Conservation (phyloP, 768 basidiomycete species). For the Hypholoma sublateritium region DNA sequence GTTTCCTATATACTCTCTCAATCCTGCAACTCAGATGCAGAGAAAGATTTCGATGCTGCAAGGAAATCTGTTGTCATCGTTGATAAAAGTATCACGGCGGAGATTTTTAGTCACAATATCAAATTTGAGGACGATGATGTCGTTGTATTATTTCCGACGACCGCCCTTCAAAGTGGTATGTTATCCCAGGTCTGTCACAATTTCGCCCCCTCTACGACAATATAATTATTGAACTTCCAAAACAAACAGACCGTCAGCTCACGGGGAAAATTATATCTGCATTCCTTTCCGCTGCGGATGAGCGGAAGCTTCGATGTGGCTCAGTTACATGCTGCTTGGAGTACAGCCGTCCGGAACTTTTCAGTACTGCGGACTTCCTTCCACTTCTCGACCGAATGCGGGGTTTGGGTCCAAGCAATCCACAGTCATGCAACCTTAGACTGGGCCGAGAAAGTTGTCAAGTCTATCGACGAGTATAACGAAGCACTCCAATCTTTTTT, state of each 20-base stretch:
- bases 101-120: slow-evolving; percentile 15
- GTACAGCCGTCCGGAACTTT: slow-evolving; percentile 25
- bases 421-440: slow-evolving; percentile 21
- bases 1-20: slow-evolving; percentile 9
- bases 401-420: slow-evolving; percentile 32
- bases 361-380: slow-evolving; percentile 49
- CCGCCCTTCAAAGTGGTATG: slow-evolving; percentile 48
- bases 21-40: not conserved
- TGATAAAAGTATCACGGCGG: not conserved
- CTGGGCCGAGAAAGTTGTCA: slow-evolving; percentile 20
- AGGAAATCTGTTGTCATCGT: not conserved
- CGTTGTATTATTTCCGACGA: slow-evolving; percentile 37
- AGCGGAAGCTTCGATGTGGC: slow-evolving; percentile 19
- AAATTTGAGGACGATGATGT: slow-evolving; percentile 27
- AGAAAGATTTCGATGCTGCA: not conserved
- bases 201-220: not conserved
- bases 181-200: slow-evolving; percentile 39
- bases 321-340: slow-evolving; percentile 37
- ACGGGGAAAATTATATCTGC: slow-evolving; percentile 28
- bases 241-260: slow-evolving; percentile 27
- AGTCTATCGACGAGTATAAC: slow-evolving; percentile 18
- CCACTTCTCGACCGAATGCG: slow-evolving; percentile 37
- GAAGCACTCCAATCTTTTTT: slow-evolving; percentile 16
- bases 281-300: slow-evolving; percentile 29
- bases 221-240: not conserved